Conservation (phyloP, 768 basidiomycete genomes). For the Amanita pallidorosea region DNA sequence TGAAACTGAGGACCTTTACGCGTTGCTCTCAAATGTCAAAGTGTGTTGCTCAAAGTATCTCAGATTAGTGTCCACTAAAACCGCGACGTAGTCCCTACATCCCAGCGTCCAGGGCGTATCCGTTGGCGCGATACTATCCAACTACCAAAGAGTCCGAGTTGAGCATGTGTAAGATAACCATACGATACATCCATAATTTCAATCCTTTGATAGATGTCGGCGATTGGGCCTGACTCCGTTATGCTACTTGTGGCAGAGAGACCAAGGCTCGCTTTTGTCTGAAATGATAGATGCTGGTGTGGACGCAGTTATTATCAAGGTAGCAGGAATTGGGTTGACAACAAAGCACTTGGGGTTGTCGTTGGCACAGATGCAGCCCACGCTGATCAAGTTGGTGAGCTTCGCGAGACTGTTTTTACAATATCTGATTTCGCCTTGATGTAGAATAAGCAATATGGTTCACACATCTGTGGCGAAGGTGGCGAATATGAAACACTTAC, state of each 20-base stretch:
- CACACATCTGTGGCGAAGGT: conserved; percentile 94
- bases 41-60: conserved; percentile 25
- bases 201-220: conserved; percentile 46
- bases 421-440: background rate
- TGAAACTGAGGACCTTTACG: conserved; percentile 91
- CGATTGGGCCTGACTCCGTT: conserved; percentile 73
- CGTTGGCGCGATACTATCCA: conserved; percentile 94
- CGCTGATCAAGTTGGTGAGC: conserved; percentile 59
- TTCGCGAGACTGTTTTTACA: background rate
- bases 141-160: conserved; percentile 92
- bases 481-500: conserved; percentile 97
- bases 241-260: conserved; percentile 89
- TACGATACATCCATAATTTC: background rate
- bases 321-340: conserved; percentile 87
- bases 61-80: conserved; percentile 2
- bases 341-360: conserved; percentile 69
- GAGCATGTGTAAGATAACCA: conserved; percentile 81
- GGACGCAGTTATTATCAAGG: conserved; percentile 83
- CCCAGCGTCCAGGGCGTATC: conserved; percentile 82
- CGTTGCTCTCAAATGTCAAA: conserved; percentile 64
- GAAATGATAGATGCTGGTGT: conserved; percentile 81
- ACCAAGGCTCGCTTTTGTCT: conserved; percentile 73
- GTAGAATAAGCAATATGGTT: conserved; percentile 74
- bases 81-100: conserved; percentile 43
- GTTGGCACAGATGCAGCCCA: conserved; percentile 63